Conservation (phyloP, 345 rosid species). For the Trapa bicornis region DNA sequence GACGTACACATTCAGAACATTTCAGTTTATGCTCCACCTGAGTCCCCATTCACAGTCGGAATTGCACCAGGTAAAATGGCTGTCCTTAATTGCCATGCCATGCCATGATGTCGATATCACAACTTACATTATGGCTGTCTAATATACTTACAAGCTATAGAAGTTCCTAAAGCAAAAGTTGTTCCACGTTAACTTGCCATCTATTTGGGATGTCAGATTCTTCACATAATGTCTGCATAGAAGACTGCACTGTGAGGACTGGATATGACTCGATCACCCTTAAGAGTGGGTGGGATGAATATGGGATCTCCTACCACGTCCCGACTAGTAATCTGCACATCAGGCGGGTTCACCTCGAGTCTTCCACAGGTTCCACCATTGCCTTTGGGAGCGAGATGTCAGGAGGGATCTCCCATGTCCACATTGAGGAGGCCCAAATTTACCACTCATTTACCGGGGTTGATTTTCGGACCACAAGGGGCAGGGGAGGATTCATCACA, state of each 20-base stretch:
- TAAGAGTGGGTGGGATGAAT: slow-evolving; percentile 96
- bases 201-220: slow-evolving; percentile 45
- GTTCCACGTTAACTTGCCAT: not conserved
- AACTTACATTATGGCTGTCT: not conserved
- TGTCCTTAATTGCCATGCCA: not conserved
- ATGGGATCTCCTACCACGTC: slow-evolving; percentile 62
- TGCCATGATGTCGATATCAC: not conserved
- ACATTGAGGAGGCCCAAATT: slow-evolving; percentile 35
- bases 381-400: slow-evolving; percentile 99
- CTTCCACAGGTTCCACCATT: slow-evolving; percentile 59
- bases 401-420: slow-evolving; percentile 67
- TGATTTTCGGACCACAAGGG: slow-evolving; percentile 58
- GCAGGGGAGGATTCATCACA: slow-evolving; percentile 77
- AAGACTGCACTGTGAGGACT: slow-evolving; percentile 54
- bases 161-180: not conserved
- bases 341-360: slow-evolving; percentile 47
- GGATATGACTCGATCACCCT: slow-evolving; percentile 72
- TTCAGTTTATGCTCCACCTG: slow-evolving; percentile 39
- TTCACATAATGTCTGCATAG: slow-evolving; percentile 69
- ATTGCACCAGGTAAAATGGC: slow-evolving; percentile 61
- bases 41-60: slow-evolving; percentile 59
- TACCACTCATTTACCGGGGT: slow-evolving; percentile 46
- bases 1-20: slow-evolving; percentile 47
- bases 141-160: not conserved
- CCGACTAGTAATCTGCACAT: slow-evolving; percentile 52